Percentiles rank a stretch among this genome's conserved stretches.
These are phyloP conservation scores for Metarhizium rileyi DNA, from an alignment of 2,329 filamentous ascomycete genomes.

Conservation along the genomic window DNA sequence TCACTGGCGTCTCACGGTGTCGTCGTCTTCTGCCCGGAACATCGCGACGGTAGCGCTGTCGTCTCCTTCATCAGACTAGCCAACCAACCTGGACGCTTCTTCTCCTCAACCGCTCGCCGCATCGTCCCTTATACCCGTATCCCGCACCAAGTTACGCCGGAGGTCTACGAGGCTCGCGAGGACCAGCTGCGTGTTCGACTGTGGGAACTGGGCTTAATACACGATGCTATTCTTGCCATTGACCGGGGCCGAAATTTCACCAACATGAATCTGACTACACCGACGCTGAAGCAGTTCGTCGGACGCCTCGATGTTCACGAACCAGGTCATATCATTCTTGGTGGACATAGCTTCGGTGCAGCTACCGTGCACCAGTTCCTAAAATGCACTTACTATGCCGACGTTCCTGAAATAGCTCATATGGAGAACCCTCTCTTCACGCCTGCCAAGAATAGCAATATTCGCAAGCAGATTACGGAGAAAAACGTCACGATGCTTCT, in stretches of 20 bases:
- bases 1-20: slow-evolving; percentile 73
- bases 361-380: slow-evolving; percentile 66
- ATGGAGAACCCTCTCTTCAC: slow-evolving; percentile 51
- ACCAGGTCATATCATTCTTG: slow-evolving; percentile 64
- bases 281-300: slow-evolving; percentile 48
- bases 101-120: slow-evolving; percentile 17
- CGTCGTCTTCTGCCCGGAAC: slow-evolving; percentile 72
- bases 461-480: slow-evolving; percentile 59
- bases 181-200: slow-evolving; percentile 63
- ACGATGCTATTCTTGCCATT: slow-evolving; percentile 57
- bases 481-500: slow-evolving; percentile 58
- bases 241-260: slow-evolving; percentile 42
- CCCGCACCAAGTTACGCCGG: slow-evolving; percentile 53
- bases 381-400: slow-evolving; percentile 66
- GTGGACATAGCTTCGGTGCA: slow-evolving; percentile 74
- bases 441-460: slow-evolving; percentile 42
- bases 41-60: slow-evolving; percentile 71
- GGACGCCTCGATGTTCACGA: slow-evolving; percentile 56
- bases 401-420: slow-evolving; percentile 31
- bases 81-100: slow-evolving; percentile 28
- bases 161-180: slow-evolving; percentile 59
- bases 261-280: slow-evolving; percentile 43
- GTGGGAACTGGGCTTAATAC: slow-evolving; percentile 67
- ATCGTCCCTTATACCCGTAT: slow-evolving; percentile 40
- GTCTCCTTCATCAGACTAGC: slow-evolving; percentile 62